Base-by-base conservation (phyloP, 495 filamentous ascomycete genomes). In the Lindgomyces ingoldianus region DNA sequence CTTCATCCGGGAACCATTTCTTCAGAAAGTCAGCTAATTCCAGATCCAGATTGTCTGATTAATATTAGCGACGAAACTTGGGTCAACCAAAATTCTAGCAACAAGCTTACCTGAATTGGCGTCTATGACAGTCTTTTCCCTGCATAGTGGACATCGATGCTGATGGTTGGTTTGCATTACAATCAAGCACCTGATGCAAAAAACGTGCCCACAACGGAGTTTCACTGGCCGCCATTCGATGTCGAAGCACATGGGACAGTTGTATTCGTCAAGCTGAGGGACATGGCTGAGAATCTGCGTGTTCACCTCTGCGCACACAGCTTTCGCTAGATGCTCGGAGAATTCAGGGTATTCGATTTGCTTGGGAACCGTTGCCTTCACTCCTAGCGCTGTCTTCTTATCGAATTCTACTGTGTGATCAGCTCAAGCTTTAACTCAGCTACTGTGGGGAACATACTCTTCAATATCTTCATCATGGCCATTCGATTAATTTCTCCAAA, bases 391-490 rank as follows among this genome's bases (percentile, higher is more conserved):
- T 3, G 89, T 92, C 47, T 85, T 83, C 73, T 92, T 92, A 74
- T 91, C 88, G 72, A 91, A 92, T 77, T 92, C 87, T 89, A 3
- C 12, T 21, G 1, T 18, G 61, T 73, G 54, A 65, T 46, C 24
- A 25, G 57, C 30, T 3, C 39, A n/a, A 39, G 6, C 33, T 24
- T 18, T 52, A 52, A 16, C 22, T 22, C 8, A 16, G 26, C 11
- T 18, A 11, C 12, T 11, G 26, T 8, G 48, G 48, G 48, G 12
- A 24, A 72, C 81, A 66, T 72, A 88, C 87, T 92, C 74, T 92
- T 92, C 67, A 92, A 77, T 26, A 92, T 92, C 74, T 92, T 92
- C 19, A 72, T 77, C 69, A 90, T 81, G 0, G 89, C 89, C 18
- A 77, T 79, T 51, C 81, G 79, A 65, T 92, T 91, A 41, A 91